Base-by-base conservation (phyloP, 805 yeast species). In the Candida vaughaniae region DNA sequence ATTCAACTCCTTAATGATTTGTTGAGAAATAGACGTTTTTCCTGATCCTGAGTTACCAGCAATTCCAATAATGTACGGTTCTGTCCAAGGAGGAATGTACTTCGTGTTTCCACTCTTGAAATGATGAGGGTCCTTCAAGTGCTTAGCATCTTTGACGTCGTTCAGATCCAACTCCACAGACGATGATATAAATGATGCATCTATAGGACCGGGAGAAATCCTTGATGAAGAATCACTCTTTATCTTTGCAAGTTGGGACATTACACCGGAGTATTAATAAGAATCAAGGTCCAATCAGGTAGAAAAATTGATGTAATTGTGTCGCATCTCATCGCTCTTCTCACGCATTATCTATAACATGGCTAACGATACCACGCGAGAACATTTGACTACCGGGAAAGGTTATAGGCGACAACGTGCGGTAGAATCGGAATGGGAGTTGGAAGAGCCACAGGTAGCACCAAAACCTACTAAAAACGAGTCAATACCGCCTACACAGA, bases 1-100 rank as follows among this genome's bases (percentile, higher is more conserved):
- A 61, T 87, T 82, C 42, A 77, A 62, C 43, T 81, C 80, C 38
- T 82, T 77, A 35, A 90, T 85, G 49, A 93, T 82, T 45, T 77
- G 75, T 25, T 88, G 80, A 0, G 97, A 93, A 14, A 93, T 87
- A 23, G 95, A 83, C 0, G 98, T 91, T 56, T 91, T 91, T 1
- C 99, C 99, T 0, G 96, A 86, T 2, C 98, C 74, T 11, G 69
- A 63, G 35, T 67, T 62, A 3, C 80, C 81, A 3, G 64, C 68
- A 6, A 54, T 57, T 0, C 83, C 82, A 26, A 69, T 77, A 6
- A 62, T 73, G 18, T 64, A 69, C 10, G 66, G 68, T 62, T 47
- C 68, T 42, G 55, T 61, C 77, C 56, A 69, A 29, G 67, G 72
- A 16, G 66, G 76, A 35, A 64, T 61, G 41, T 63, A 63, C 10